Evolutionary conservation across 768 basidiomycete species (phyloP), one percentile per base, ranked within the genome.

Genomic region (Hemileccinum impolitum): DNA sequence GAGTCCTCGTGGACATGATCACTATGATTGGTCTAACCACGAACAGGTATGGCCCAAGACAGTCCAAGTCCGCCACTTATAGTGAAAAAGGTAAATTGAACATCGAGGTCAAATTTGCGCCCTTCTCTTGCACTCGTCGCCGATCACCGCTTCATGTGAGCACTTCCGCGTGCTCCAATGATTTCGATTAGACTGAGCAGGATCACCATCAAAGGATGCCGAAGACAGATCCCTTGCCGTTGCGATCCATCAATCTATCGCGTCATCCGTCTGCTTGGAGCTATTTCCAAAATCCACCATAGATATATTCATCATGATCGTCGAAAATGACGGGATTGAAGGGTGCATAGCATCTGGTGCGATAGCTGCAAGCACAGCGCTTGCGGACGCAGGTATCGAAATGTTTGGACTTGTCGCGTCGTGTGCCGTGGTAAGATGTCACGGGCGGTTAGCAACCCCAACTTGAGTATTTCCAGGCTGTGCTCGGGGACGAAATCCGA

Each of bases 81-180:
- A 92, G 78, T 53, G 95, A 97, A 58, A 85, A 81, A 50, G 96
- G 95, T 1, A 80, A 79, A 45, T 70, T 99, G 44, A 97, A 93
- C 51, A 89, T 99, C 7, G 94, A 98, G 70, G 90, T 98, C 44
- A 97, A 97, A 69, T 97, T 94, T 60, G 80, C 94, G 2, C 96
- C 96, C 0, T 99, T 95, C 66, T 92, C 96, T 8, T 92, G 86
- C 58, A 68, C 73, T 25, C 77, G 75, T 14, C 75, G 95, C 56
- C 76, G 87, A 62, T 85, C 88, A 7, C 95, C 95, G 0, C 79
- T 95, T 58, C 84, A 89, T 53, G 95, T 95, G 69, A 70, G 86
- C 63, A 4, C 54, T 51, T 46, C 35, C 18, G 18, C 44, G 45
- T 42, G 31, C 38, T 45, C 23, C 25, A 31, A 37, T 6, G 14